Base-by-base conservation (phyloP, 2,329 filamentous ascomycete species). In the Bertia moriformis region DNA sequence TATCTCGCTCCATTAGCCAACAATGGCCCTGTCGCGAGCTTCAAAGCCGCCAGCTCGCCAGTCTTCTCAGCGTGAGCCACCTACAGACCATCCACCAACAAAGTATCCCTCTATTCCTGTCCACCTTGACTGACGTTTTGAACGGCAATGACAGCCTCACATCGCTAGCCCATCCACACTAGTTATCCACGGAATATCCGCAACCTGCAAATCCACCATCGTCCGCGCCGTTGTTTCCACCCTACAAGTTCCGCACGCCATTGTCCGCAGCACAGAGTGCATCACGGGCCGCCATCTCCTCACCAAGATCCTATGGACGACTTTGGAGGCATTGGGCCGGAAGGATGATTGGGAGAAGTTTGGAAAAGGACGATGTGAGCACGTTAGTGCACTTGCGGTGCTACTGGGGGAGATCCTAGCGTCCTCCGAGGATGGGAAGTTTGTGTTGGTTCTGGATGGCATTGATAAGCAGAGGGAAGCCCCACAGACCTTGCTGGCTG, bases 401-500 rank as follows among this genome's bases (percentile, higher is more conserved):
- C 63, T 74, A 35, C 55, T 79, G 19, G 61, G 55, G 35, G 56
- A 57, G 40, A 54, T 60, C 39, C 50, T 65, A 35, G 50, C 49
- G 27, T 48, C 52, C 37, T 39, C 19, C 14, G 41, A 39, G 33
- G 38, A 19, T 37, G 48, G 52, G 3, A 71, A 69, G 43, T 73
- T 78, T 45, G 65, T 75, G 14, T 50, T 80, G 33, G 68, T 78
- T 4, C 54, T 79, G 39, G 75, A 79, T 54, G 72, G 68, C 14
- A 65, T 78, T 29, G 74, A 79, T 49, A 62, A 59, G 43, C 67
- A 78, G 47, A 60, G 71, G 44, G 74, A 78, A 48, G 64, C 68
- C 12, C 63, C 69, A 15, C 65, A 66, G 7, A 78, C 72, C 14
- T 51, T 79, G 7, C 53, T 78, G 14, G 63, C 74, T 33, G 73